phyloP scores from a whole-genome alignment of 1,139 yeast species.

The Yamadazyma songkhlaensis region DNA sequence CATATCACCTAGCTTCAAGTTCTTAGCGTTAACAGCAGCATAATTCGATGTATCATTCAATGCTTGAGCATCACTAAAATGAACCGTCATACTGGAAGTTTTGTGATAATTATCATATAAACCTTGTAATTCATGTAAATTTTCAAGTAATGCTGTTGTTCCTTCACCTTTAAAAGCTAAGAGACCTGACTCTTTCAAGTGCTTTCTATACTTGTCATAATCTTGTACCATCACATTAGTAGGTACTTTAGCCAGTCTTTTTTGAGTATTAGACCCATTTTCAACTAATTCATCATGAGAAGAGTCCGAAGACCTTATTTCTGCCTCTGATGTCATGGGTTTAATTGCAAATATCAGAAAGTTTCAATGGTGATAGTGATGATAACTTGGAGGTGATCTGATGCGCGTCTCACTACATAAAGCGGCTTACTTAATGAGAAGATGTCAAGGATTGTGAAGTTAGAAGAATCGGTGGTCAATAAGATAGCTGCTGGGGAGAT shows the following conservation, averaged over 20 bases:
- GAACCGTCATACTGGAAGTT: conserved; percentile 22
- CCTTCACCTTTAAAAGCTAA: conserved; percentile 34
- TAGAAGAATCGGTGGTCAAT: conserved; percentile 73
- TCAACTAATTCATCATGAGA: conserved; percentile 6
- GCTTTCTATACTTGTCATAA: conserved; percentile 20
- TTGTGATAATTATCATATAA: conserved; percentile 23
- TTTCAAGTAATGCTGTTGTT: conserved; percentile 19
- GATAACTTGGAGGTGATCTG: no score
- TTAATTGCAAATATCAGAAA: neutral
- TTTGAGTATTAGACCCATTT: neutral
- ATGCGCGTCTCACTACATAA: no score
- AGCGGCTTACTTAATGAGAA: no score
- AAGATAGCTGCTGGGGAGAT: conserved; percentile 98
- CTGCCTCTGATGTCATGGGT: conserved; percentile 4
- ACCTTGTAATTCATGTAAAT: conserved; percentile 22
- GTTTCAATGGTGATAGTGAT: no score
- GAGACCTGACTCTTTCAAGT: conserved; percentile 17
- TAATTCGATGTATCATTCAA: conserved; percentile 37
- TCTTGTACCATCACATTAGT: conserved; percentile 15
- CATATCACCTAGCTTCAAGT: conserved; percentile 53
- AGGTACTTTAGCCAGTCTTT: conserved; percentile 1
- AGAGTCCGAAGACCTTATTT: conserved; percentile 1
- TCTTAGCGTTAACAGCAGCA: conserved; percentile 54
- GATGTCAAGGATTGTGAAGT: conserved; percentile 27
- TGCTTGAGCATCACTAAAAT: conserved; percentile 36